Evolutionary conservation across 805 yeast genomes (phyloP), one percentile per base, ranked within the genome.

Genomic region (Cyberlindnera americana): DNA sequence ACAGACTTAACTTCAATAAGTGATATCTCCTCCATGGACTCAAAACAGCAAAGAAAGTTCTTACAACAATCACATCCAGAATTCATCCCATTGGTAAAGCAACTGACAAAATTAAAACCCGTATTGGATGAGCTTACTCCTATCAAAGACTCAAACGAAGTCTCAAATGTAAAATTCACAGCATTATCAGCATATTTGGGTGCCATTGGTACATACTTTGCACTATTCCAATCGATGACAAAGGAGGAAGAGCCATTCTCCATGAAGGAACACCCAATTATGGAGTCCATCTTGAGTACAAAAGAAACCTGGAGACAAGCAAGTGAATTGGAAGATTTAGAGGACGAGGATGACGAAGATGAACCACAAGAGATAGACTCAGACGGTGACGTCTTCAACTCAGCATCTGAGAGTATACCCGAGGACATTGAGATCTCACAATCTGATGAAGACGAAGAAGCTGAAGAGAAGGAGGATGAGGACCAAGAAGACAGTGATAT

Each of bases 231-330:
- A 14, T 78, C 78, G 27, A 72, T 76, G 32, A 56, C 81, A 28
- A 62, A 66, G 31, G 66, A 67, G 17, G 81, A 77, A 19, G 83
- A 78, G 37, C 67, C 71, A 3, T 74, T 79, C 45, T 65, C 75
- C 10, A 79, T 90, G 83, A 88, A 87, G 52, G 95, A 87, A 40
- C 91, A 84, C 49, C 84, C 91, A 3, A 82, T 91, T 2, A 91
- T 93, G 96, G 89, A 86, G 54, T 75, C 83, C 21, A 81, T 91
- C 24, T 66, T 91, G 38, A 79, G 83, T 38, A 72, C 93, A 3
- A 74, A 95, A 49, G 96, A 91, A 56, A 72, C 86, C 14, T 90
- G 96, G 96, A 76, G 93, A 57, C 90, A 84, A 53, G 95, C 95
- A 5, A 70, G 65, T 33, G 76, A 68, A 45, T 57, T 81, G 25